Percentiles rank a stretch among this genome's conserved stretches.
Conservation (phyloP, 208 protist genomes). For the Lotmaria passim region DNA sequence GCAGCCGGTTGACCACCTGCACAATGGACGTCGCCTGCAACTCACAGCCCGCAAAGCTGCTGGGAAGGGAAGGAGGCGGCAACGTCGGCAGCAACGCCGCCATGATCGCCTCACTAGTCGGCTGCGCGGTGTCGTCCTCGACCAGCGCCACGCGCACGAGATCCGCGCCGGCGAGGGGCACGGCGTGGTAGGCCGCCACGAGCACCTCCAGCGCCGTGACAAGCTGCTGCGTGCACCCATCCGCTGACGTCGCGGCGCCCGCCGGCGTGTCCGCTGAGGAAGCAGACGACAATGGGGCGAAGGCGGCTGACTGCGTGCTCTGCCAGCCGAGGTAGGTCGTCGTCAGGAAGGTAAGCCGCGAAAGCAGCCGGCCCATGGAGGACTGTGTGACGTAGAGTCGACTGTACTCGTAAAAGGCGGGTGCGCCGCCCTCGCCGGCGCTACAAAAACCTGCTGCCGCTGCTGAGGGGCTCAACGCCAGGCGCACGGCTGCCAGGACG, state of each 20-base stretch:
- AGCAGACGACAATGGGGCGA: background rate
- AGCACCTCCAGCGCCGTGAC: constrained; percentile 52
- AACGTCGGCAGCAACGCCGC: constrained; percentile 41
- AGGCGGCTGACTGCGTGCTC: constrained; percentile 30
- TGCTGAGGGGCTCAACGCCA: constrained; percentile 19
- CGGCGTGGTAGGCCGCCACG: constrained; percentile 70
- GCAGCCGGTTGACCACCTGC: constrained; percentile 52
- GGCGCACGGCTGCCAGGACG: constrained; percentile 31
- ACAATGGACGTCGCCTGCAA: constrained; percentile 33
- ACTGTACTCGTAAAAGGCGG: constrained; percentile 64
- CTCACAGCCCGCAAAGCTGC: constrained; percentile 17
- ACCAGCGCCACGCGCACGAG: constrained; percentile 34
- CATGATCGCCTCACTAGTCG: constrained; percentile 39
- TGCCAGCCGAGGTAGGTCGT: constrained; percentile 68
- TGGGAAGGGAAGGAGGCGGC: background rate
- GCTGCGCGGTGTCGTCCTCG: constrained; percentile 15
- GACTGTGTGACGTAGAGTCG: constrained; percentile 69
- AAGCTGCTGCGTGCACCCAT: constrained; percentile 34
- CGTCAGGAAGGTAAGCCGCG: constrained; percentile 58
- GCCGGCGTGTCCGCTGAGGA: background rate
- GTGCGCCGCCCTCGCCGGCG: background rate
- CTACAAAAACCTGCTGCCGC: background rate
- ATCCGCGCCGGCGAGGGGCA: constrained; percentile 60
- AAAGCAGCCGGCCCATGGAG: constrained; percentile 57
- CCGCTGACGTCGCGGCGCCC: constrained; percentile 4